Evolutionary conservation across 768 basidiomycete genomes (phyloP), one percentile per base, ranked within the genome.

Genomic region (Calvatia gigantea): DNA sequence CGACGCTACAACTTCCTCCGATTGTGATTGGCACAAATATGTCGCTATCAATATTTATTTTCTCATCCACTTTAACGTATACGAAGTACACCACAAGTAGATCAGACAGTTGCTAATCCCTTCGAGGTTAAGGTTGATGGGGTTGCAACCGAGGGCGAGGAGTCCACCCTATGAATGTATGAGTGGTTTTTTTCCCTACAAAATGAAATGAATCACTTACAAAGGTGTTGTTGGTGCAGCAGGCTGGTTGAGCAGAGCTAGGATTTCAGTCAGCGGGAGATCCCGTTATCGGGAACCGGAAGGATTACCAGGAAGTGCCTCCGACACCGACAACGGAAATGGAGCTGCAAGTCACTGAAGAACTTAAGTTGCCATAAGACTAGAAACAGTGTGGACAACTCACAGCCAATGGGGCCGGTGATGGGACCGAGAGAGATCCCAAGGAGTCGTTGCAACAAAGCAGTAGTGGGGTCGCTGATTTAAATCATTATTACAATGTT

Each of bases 291-390:
- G 7, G 42, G 9, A 28, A 4, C 7, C 23, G 6, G 33, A 28
- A 7, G 15, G 29, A 19, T 15, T 51, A 69, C 67, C 68, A 69
- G 21, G 61, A 59, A 43, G 52, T 60, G 25, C 61, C 60, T 9
- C 59, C 63, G 38, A 57, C 43, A 8, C 64, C 66, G 37, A 67
- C 48, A 45, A 66, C 61, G 37, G 59, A 47, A 51, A 69, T 60
- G 23, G 69, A 68, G 54, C 45, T 60, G 57, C 68, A 70, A 55
- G 58, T 67, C 21, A 59, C 49, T 51, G 28, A 33, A 6, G 4
- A n/a, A 27, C 8, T 28, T 27, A 38, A 23, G 27, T 57, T 27
- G 12, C 19, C 41, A 31, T 47, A 23, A 19, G 27, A 42, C 27
- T 21, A 23, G 31, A 12, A 7, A 25, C 8, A 14, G 6, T 23